Conservation (phyloP, 768 basidiomycete genomes). For the Clavulina sp. region DNA sequence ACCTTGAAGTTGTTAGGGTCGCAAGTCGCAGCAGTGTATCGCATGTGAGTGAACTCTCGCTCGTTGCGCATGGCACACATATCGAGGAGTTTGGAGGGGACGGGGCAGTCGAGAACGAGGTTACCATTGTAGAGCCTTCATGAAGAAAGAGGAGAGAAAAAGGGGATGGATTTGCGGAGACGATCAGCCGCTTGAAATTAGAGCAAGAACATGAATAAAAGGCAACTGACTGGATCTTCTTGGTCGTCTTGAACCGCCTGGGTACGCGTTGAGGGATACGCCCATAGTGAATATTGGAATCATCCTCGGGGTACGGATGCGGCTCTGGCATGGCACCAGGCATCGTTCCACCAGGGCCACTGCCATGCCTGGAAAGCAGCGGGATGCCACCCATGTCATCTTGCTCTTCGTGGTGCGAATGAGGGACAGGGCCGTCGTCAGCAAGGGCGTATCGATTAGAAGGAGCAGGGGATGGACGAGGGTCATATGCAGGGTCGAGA, state of each 20-base stretch:
- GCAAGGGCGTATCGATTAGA: neutral
- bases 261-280: constrained; percentile 82
- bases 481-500: too few species aligned
- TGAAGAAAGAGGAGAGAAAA: too few species aligned
- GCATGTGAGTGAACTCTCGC: constrained; percentile 89
- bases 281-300: constrained; percentile 44
- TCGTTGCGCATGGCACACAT: constrained; percentile 62
- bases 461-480: neutral
- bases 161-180: too few species aligned
- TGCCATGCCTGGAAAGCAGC: neutral
- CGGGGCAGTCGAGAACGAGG: constrained; percentile 76
- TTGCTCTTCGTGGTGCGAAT: neutral
- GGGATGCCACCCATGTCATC: neutral
- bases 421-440: neutral
- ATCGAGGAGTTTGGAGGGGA: constrained; percentile 79
- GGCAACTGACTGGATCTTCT: constrained; percentile 44
- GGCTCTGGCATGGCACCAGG: neutral
- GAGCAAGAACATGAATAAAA: neutral
- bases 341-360: neutral
- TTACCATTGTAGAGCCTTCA: constrained; percentile 69
- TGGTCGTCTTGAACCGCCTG: constrained; percentile 82
- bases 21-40: constrained; percentile 89
- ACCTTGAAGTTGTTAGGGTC: constrained; percentile 86
- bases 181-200: too few species aligned
- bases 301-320: neutral